A percentile compares a stretch with the other conserved stretches of the same genome.
phyloP scores from a whole-genome alignment of 2,329 filamentous ascomycete species.

The Venturia nashicola region DNA sequence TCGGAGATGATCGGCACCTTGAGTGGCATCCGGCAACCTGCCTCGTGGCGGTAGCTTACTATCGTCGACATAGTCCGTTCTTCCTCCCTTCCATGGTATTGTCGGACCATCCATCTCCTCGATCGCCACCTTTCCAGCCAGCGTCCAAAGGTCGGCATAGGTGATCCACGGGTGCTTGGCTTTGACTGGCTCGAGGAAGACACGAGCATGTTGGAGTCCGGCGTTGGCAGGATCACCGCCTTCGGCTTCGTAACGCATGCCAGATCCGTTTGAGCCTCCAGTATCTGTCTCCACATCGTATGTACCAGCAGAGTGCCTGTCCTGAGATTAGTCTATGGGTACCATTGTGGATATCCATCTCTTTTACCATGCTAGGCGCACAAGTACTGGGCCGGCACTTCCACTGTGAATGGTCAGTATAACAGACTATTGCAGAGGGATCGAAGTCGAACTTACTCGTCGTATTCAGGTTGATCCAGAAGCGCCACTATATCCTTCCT shows the following conservation, averaged over 20 bases:
- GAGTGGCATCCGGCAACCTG: constrained; percentile 41
- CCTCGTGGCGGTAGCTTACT: constrained; percentile 46
- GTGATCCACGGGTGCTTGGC: constrained; percentile 49
- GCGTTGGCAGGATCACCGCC: constrained; percentile 54
- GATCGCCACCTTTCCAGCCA: constrained; percentile 47
- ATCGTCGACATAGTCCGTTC: constrained; percentile 51
- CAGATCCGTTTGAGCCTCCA: constrained; percentile 52
- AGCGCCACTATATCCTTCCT: constrained; percentile 41
- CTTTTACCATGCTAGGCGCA: constrained; percentile 45
- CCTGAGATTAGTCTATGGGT: not conserved
- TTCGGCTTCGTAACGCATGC: constrained; percentile 53
- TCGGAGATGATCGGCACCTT: constrained; percentile 42
- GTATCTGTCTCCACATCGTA: constrained; percentile 48
- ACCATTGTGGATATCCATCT: constrained; percentile 19
- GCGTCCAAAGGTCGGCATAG: constrained; percentile 53
- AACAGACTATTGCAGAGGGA: no score
- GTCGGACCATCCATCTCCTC: constrained; percentile 47
- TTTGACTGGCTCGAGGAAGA: constrained; percentile 53
- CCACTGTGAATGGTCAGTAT: constrained; percentile 22
- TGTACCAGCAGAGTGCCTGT: constrained; percentile 45
- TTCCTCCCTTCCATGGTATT: constrained; percentile 44
- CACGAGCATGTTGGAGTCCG: constrained; percentile 49
- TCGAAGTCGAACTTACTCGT: constrained; percentile 28
- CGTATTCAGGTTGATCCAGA: constrained; percentile 48
- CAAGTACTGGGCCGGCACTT: constrained; percentile 49